Base-by-base conservation (phyloP, 2,329 filamentous ascomycete genomes). In the Claviceps pusilla region DNA sequence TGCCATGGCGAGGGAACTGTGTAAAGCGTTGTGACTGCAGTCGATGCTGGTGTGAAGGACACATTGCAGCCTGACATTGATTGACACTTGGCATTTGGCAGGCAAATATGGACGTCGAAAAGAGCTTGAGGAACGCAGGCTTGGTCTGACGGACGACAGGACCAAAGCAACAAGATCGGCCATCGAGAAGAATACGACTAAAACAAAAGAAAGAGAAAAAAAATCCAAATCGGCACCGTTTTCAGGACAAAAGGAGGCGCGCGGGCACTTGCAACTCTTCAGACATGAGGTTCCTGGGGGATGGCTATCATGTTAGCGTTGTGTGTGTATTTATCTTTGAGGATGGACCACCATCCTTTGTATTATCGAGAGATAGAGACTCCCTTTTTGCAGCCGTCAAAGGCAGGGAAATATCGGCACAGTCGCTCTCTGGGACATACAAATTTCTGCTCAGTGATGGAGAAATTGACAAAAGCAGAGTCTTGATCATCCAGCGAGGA, bases 291-390 rank as follows among this genome's bases (percentile, higher is more conserved):
- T 49, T 56, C 48, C 45, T 51, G 58, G 60, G 62, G 58, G 58
- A 59, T 60, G 59, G 59, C 58, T 56, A 53, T 55, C 61, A 59
- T 61, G 47, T 60, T 64, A 63, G 2, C 28, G 63, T 57, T 69
- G 31, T 49, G 47, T 50, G 14, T 48, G 60, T 68, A 67, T 69
- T 71, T 67, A 69, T 71, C 72, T 73, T 73, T 68, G 66, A 70
- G 65, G 66, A 66, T 70, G 66, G 68, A 70, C 65, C 67, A 73
- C 68, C 66, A 69, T 66, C 65, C 66, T 71, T 65, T 67, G 61
- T 61, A 59, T 65, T 65, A 66, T 68, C 69, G 70, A 72, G 69
- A 72, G 65, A 69, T 57, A 49, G 52, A 43, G 11, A 29, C 4
- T 2, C 14, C 19, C 16, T 39, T 33, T 19, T 43, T 53, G 29